A percentile compares a stretch with the other conserved stretches of the same genome.
Conservation (phyloP, 345 rosid species). For the Theobroma cacao region DNA sequence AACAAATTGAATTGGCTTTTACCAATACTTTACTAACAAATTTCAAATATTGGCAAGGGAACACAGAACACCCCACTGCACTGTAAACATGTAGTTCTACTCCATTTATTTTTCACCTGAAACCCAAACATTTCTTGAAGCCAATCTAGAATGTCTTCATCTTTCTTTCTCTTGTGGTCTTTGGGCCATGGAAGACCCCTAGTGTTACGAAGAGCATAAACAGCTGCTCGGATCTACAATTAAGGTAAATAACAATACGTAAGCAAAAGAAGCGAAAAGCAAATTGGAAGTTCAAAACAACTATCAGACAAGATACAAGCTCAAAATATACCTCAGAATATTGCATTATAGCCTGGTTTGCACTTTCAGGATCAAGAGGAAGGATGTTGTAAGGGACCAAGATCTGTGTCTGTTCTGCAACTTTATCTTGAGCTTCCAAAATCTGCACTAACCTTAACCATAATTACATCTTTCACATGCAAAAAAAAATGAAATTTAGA, state of each 20-base stretch:
- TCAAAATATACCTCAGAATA: constrained; percentile 75
- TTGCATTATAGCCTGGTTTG: constrained; percentile 94
- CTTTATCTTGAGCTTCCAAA: constrained; percentile 89
- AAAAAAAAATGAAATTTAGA: neutral
- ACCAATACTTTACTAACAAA: neutral
- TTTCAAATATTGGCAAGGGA: neutral
- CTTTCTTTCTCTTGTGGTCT: constrained; percentile 75
- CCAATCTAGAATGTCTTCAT: constrained; percentile 97
- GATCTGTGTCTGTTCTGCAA: constrained; percentile 91
- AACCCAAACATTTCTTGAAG: constrained; percentile 98
- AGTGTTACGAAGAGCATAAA: constrained; percentile 89
- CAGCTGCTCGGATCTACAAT: constrained; percentile 90
- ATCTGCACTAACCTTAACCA: constrained; percentile 50
- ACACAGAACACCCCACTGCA: neutral
- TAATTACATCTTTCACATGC: constrained; percentile 1
- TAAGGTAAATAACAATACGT: constrained; percentile 9
- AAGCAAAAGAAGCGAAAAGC: neutral
- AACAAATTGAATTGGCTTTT: neutral
- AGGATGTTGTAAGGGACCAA: constrained; percentile 91
- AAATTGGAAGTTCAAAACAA: constrained; percentile 8
- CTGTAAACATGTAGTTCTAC: neutral
- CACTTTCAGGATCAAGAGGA: constrained; percentile 99
- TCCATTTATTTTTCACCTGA: constrained; percentile 54
- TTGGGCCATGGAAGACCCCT: constrained; percentile 99
- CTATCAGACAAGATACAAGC: neutral